Evolutionary conservation across 768 basidiomycete species (phyloP), one percentile per base, ranked within the genome.

Genomic region (Candolleomyces efflorescens): DNA sequence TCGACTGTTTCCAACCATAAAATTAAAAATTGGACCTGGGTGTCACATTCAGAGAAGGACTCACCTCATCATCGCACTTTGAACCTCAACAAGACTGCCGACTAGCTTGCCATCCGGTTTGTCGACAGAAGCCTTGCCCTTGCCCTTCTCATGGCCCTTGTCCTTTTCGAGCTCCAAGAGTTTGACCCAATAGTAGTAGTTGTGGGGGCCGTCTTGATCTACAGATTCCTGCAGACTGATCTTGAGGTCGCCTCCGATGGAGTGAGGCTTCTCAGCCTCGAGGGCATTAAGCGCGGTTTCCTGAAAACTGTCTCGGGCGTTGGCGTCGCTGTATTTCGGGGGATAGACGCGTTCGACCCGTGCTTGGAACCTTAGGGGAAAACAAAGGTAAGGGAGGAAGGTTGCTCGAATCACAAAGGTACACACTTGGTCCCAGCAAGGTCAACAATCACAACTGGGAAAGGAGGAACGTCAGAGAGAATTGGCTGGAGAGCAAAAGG

Each of bases 101-200:
- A 82, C 83, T 70, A 85, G 84, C 62, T 86, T 83, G 37, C 76
- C 80, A 61, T 84, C 84, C 54, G 73, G 76, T 9, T 59, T 53
- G 3, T 39, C 36, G 24, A 78, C 75, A 23, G 75, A 72, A 49
- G 80, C 78, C 67, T 87, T 87, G 44, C 75, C 76, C 71, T 79
- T 83, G 48, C 73, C 79, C 68, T 82, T 87, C 68, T 81, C 84
- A 63, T 81, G 79, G 54, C 83, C 80, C 64, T 85, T 87, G 59
- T 86, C 84, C 60, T 85, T 82, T 63, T 87, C 83, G 45, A 90
- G 79, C 62, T 92, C 91, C 36, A 93, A 79, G 49, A 98, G 82
- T 63, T 92, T 87, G 20, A 94, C 87, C 74, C 88, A 89, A 73
- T 98, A 98, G 65, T 82, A 82, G 73, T 98, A 98, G 53, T 82